These are phyloP conservation scores for Hypoxylon fragiforme DNA, from an alignment of 495 filamentous ascomycete species.

Conservation along the genomic window DNA sequence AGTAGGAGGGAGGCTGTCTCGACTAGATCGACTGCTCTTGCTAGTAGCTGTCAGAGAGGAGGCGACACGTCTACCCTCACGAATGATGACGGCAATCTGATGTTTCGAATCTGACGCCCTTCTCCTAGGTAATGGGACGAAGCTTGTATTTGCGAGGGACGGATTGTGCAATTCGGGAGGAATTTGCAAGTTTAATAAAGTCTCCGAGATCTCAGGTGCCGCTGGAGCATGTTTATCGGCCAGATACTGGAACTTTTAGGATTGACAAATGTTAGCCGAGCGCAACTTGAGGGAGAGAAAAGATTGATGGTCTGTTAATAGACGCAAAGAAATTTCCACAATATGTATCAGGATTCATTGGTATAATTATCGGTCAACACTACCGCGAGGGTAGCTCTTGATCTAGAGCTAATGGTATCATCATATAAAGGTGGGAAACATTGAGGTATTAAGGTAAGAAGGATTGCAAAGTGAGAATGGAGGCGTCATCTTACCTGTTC, in stretches of 20 bases:
- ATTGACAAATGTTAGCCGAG: slow-evolving; percentile 19
- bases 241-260: slow-evolving; percentile 53
- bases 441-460: slow-evolving; percentile 22
- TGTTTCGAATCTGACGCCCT: slow-evolving; percentile 50
- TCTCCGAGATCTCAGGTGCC: slow-evolving; percentile 55
- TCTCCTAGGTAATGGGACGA: slow-evolving; percentile 55
- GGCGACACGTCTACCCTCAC: slow-evolving; percentile 58
- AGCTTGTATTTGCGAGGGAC: slow-evolving; percentile 45
- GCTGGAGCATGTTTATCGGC: slow-evolving; percentile 61
- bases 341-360: slow-evolving; percentile 13
- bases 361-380: slow-evolving; percentile 54
- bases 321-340: no score
- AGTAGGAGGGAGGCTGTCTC: slow-evolving; percentile 44
- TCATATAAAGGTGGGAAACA: slow-evolving; percentile 49
- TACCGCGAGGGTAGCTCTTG: slow-evolving; percentile 59
- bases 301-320: no score
- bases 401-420: slow-evolving; percentile 72
- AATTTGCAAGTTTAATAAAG: slow-evolving; percentile 58
- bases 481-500: slow-evolving; percentile 62
- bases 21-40: slow-evolving; percentile 44
- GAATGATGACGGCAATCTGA: slow-evolving; percentile 57
- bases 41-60: slow-evolving; percentile 44
- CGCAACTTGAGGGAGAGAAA: slow-evolving; percentile 1
- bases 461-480: slow-evolving; percentile 5
- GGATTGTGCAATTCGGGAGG: slow-evolving; percentile 53